Percentiles rank a stretch among this genome's conserved stretches.
phyloP scores from a whole-genome alignment of 345 rosid genomes.

The Eucalyptus sp. region DNA sequence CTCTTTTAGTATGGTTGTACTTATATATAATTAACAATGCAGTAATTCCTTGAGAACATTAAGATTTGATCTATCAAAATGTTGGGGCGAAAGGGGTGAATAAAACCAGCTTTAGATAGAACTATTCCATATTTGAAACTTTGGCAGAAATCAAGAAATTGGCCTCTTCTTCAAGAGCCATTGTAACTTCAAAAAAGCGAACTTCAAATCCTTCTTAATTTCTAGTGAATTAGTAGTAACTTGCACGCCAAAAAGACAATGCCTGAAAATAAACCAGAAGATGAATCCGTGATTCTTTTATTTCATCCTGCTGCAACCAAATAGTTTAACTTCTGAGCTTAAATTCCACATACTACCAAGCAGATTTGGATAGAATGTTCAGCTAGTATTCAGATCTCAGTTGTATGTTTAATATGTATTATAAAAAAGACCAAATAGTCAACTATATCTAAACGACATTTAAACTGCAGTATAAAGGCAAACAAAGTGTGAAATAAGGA shows the following conservation, averaged over 20 bases:
- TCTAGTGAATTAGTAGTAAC: not conserved
- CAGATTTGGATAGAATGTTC: not conserved
- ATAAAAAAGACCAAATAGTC: not conserved
- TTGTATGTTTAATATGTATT: not conserved
- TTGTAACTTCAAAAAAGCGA: not conserved
- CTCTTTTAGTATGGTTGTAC: not conserved
- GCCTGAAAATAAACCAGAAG: not conserved
- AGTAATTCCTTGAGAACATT: not conserved
- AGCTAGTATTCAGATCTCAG: not conserved
- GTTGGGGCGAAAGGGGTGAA: not conserved
- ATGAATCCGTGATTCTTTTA: not conserved
- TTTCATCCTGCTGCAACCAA: not conserved
- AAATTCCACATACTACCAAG: not conserved
- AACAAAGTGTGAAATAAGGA: not conserved
- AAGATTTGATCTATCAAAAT: not conserved
- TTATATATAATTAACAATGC: not conserved
- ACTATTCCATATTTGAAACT: not conserved
- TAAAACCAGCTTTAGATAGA: not conserved
- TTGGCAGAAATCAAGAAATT: not conserved
- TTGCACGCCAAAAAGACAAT: not conserved
- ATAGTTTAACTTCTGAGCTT: not conserved
- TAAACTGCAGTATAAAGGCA: not conserved
- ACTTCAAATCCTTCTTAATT: not conserved
- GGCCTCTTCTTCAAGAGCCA: not conserved
- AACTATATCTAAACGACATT: not conserved